phyloP scores from a whole-genome alignment of 2,329 filamentous ascomycete genomes.

The Ceratocystis diversiconidia region DNA sequence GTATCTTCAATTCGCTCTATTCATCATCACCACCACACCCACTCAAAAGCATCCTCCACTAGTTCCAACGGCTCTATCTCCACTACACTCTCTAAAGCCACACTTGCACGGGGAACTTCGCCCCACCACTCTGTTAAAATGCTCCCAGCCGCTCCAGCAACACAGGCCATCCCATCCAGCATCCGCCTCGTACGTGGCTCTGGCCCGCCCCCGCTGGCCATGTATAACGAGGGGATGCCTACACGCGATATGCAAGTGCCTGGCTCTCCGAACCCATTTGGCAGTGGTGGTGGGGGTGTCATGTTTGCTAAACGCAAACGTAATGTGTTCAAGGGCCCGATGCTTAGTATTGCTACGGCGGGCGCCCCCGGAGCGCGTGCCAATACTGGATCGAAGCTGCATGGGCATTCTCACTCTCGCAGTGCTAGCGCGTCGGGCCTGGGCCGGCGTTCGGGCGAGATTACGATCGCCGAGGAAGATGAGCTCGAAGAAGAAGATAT shows the following conservation, averaged over 20 bases:
- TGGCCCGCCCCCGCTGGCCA: slow-evolving; percentile 35
- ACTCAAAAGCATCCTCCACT: slow-evolving; percentile 88
- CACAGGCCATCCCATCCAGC: slow-evolving; percentile 63
- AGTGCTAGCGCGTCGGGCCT: slow-evolving; percentile 49
- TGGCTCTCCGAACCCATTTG: slow-evolving; percentile 44
- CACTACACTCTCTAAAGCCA: slow-evolving; percentile 52
- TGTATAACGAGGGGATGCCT: slow-evolving; percentile 46
- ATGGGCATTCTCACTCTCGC: slow-evolving; percentile 35
- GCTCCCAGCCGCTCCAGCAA: slow-evolving; percentile 76
- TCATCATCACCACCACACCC: slow-evolving; percentile 70
- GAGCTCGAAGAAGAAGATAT: slow-evolving; percentile 38
- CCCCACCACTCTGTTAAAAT: slow-evolving; percentile 90
- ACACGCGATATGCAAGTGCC: slow-evolving; percentile 29
- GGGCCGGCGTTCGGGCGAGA: slow-evolving; percentile 57
- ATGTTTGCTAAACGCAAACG: slow-evolving; percentile 72
- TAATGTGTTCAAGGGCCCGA: slow-evolving; percentile 69
- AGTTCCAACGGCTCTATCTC: slow-evolving; percentile 67
- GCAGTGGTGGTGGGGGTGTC: slow-evolving; percentile 36
- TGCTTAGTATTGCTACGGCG: slow-evolving; percentile 35
- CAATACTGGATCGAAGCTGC: slow-evolving; percentile 24
- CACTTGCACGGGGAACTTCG: slow-evolving; percentile 49
- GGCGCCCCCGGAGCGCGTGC: slow-evolving; percentile 23
- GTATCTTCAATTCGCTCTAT: slow-evolving; percentile 87
- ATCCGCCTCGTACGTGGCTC: slow-evolving; percentile 63
- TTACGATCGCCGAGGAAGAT: slow-evolving; percentile 55